phyloP scores from a whole-genome alignment of 164 flowering plant species.

The Euptelea pleiosperma region DNA sequence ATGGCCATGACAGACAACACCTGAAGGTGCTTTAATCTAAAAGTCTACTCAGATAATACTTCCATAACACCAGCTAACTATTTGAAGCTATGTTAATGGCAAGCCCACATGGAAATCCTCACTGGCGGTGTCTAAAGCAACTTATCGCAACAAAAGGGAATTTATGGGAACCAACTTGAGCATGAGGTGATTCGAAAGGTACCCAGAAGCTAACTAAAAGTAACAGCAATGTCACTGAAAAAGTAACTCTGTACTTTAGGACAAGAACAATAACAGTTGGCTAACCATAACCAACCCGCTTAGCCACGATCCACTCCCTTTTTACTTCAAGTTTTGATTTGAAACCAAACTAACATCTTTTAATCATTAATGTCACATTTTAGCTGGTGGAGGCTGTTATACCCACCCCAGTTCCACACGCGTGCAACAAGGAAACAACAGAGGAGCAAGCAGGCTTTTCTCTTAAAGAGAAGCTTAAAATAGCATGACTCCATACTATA shows the following conservation, averaged over 20 bases:
- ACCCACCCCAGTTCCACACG: not conserved
- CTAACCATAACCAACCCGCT: not conserved
- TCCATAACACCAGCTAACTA: not conserved
- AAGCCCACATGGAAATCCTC: conserved; percentile 4
- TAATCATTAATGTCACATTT: not conserved
- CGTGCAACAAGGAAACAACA: not conserved
- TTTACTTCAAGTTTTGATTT: not conserved
- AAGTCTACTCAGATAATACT: too few species aligned
- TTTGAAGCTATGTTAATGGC: not conserved
- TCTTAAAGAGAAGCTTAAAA: conserved; percentile 2
- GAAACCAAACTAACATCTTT: not conserved
- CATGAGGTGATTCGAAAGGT: not conserved
- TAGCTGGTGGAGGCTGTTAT: conserved; percentile 1
- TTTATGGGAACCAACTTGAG: not conserved
- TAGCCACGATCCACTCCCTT: conserved; percentile 6
- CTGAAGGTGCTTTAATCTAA: too few species aligned
- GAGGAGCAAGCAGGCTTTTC: conserved; percentile 1
- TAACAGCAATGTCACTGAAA: conserved; percentile 8
- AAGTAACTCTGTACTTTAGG: conserved; percentile 8
- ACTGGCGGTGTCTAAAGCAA: not conserved
- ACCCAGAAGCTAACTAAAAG: conserved; percentile 7
- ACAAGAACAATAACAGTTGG: conserved; percentile 12
- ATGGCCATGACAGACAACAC: too few species aligned
- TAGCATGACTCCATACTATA: not conserved
- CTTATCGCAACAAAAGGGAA: not conserved